A percentile compares a stretch with the other conserved stretches of the same genome.
These are phyloP conservation scores for Leucoagaricus sp. DNA, from an alignment of 1,284 basidiomycete genomes.

Conservation along the genomic window DNA sequence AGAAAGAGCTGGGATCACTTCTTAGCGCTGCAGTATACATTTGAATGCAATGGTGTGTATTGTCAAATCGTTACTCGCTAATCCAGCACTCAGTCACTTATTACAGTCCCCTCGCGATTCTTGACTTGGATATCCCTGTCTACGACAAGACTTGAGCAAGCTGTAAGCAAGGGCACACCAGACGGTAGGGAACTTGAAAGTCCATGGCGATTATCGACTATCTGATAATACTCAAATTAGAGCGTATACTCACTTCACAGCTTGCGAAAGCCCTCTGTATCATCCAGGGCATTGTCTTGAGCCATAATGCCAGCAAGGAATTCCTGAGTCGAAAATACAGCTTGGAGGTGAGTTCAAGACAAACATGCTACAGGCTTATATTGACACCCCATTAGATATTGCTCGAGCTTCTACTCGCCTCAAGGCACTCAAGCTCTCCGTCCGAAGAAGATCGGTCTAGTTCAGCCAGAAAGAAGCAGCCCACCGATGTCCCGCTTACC, in stretches of 20 bases:
- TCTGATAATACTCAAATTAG: constrained; percentile 39
- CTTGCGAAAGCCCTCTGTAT: constrained; percentile 62
- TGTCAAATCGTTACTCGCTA: not conserved
- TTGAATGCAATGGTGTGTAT: constrained; percentile 73
- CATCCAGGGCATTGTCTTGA: constrained; percentile 79
- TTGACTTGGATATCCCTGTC: constrained; percentile 53
- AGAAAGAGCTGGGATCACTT: constrained; percentile 53
- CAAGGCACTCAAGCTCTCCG: constrained; percentile 53
- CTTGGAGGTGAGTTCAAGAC: constrained; percentile 74
- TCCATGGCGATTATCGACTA: not conserved
- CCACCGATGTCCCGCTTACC: constrained; percentile 30
- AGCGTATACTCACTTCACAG: constrained; percentile 46
- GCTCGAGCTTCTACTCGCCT: constrained; percentile 66
- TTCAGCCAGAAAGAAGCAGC: constrained; percentile 17
- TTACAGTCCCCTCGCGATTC: constrained; percentile 59
- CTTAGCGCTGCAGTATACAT: constrained; percentile 67
- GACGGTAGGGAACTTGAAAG: constrained; percentile 33
- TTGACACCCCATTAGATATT: too few species aligned
- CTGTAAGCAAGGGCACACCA: constrained; percentile 35
- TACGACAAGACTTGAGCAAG: constrained; percentile 40
- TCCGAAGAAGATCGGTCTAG: constrained; percentile 19
- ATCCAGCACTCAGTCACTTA: not conserved
- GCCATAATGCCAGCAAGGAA: constrained; percentile 67
- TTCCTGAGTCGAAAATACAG: constrained; percentile 70
- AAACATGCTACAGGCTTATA: too few species aligned